These are phyloP conservation scores for Henckelia pumila DNA, from an alignment of 257 asterid genomes.

Conservation along the genomic window DNA sequence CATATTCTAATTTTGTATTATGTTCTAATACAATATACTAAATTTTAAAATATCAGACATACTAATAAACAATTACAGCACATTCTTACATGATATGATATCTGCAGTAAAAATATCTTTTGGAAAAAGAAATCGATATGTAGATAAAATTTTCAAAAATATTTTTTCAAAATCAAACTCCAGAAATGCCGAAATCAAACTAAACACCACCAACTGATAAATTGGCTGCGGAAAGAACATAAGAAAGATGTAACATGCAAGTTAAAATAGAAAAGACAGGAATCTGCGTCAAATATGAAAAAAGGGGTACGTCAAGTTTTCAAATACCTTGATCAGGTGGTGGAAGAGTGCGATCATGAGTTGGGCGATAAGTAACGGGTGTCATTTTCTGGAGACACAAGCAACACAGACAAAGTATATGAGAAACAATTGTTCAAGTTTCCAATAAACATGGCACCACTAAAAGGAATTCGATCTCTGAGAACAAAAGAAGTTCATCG, in stretches of 20 bases:
- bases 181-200: slow-evolving; percentile 1
- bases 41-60: too few species aligned
- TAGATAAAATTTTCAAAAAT: neutral
- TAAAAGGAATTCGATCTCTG: slow-evolving; percentile 3
- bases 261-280: neutral
- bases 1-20: too few species aligned
- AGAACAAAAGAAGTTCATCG: neutral
- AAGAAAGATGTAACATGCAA: neutral
- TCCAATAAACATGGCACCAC: slow-evolving; percentile 9
- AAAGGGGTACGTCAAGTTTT: neutral
- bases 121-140: too few species aligned
- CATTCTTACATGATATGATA: too few species aligned
- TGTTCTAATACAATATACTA: too few species aligned
- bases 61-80: too few species aligned
- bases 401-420: slow-evolving; percentile 14
- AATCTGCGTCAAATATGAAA: neutral
- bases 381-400: slow-evolving; percentile 39
- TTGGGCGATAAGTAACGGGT: slow-evolving; percentile 40
- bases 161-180: slow-evolving; percentile 4
- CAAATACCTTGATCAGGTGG: slow-evolving; percentile 49
- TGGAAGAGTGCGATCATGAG: slow-evolving; percentile 46
- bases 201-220: neutral
- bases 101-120: too few species aligned
- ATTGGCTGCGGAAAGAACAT: neutral
- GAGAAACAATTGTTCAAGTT: neutral